A percentile compares a stretch with the other conserved stretches of the same genome.
Evolutionary conservation across 108 stramenopile species (phyloP).

Genomic region (Schizochytrium sp.): DNA sequence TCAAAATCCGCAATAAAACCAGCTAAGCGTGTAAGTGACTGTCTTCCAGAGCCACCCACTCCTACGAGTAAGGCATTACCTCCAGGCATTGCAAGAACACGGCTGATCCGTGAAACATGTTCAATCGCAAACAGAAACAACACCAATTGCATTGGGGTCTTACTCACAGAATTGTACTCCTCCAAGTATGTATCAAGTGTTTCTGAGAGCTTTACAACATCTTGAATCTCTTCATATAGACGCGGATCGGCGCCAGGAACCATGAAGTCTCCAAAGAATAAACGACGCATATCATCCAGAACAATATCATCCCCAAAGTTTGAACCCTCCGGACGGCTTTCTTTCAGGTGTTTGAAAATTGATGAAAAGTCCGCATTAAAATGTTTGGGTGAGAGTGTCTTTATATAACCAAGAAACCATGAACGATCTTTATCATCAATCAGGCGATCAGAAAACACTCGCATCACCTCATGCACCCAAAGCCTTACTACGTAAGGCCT

Average conservation of each 20-base stretch:
- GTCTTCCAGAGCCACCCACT: conserved; percentile 79
- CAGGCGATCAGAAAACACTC: conserved; percentile 80
- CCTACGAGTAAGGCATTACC: conserved; percentile 80
- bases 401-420: conserved; percentile 74
- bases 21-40: conserved; percentile 75
- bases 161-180: conserved; percentile 76
- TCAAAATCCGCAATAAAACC: conserved; percentile 76
- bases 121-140: conserved; percentile 82
- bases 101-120: conserved; percentile 73
- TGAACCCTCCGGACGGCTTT: neutral
- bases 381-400: conserved; percentile 65
- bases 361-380: conserved; percentile 70
- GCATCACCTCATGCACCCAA: conserved; percentile 78
- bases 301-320: neutral
- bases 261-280: conserved; percentile 75
- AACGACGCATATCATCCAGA: conserved; percentile 67
- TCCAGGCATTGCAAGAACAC: conserved; percentile 79
- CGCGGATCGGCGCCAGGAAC: conserved; percentile 5
- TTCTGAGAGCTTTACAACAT: conserved; percentile 67
- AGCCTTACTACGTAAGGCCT: conserved; percentile 67
- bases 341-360: conserved; percentile 63
- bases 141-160: conserved; percentile 80
- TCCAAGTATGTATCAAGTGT: conserved; percentile 71
- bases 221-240: conserved; percentile 74
- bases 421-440: conserved; percentile 75